Base-by-base conservation (phyloP, 768 basidiomycete genomes). In the Boletus huronensis region DNA sequence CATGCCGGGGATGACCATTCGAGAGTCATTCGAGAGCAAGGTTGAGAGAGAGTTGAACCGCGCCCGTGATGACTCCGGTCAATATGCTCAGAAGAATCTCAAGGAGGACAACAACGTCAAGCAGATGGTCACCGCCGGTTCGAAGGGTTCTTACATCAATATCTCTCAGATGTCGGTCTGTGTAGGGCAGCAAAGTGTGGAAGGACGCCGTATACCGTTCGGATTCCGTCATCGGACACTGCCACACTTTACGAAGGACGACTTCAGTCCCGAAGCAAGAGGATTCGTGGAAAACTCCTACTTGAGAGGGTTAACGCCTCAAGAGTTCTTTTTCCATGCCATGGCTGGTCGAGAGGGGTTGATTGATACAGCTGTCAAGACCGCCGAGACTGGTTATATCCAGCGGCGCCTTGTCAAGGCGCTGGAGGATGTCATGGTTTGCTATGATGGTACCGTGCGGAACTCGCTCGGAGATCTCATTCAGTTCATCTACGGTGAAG, bases 21-120 rank as follows among this genome's bases (percentile, higher is more conserved):
- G 96, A 67, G 97, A 99, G 74, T 95, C 95, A 0, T 95, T 98
- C 75, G 96, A 99, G 75, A 92, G 88, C 67, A 77, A 82, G 64
- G 93, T 98, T 47, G 92, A 97, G 65, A 84, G 84, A 26, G 84
- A 93, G 69, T 82, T 99, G 64, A 98, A 99, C 70, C 77, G 87
- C 71, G 97, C 96, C 60, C 93, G 95, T 79, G 97, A 98, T 67
- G 82, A 83, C 44, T 93, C 93, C 28, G 97, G 97, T 77, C 93
- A 93, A 69, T 90, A 87, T 42, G 96, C 95, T n/a, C 93, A 98
- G 75, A 88, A 93, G 75, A 88, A 88, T 68, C 78, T 98, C 81
- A 98, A 98, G 80, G 92, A 93, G 70, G 95, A 97, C 75, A 98
- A 99, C 79, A 98, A 98, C 64, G 95, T 98, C 77, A 99, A 98